Evolutionary conservation across 345 rosid species (phyloP).

Genomic region (Dipteronia sinensis): DNA sequence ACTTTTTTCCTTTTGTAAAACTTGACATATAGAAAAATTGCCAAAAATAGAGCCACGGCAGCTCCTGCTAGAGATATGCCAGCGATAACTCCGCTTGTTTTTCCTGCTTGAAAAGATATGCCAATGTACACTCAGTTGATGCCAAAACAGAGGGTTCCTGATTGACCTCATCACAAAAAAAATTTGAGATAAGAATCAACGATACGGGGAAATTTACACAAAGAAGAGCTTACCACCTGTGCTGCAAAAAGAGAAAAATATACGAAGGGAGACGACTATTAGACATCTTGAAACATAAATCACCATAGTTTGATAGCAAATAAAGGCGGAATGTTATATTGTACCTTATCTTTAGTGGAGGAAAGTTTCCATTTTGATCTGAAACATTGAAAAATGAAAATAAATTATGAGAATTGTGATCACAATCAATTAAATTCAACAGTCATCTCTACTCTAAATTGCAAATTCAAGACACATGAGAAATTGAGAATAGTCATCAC

Average conservation of each 20-base stretch:
- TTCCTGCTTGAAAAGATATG: slow-evolving; percentile 39
- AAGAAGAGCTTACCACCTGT: slow-evolving; percentile 30
- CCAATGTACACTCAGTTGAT: slow-evolving; percentile 14
- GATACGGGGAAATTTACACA: slow-evolving; percentile 5
- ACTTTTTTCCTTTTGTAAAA: slow-evolving; percentile 33
- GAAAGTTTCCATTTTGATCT: slow-evolving; percentile 51
- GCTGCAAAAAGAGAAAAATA: slow-evolving; percentile 42
- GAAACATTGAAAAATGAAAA: slow-evolving; percentile 23
- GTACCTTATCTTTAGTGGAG: slow-evolving; percentile 47
- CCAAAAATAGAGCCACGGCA: slow-evolving; percentile 23
- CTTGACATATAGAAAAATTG: slow-evolving; percentile 21
- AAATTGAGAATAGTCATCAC: no score
- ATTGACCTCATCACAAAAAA: neutral
- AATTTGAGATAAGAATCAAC: slow-evolving; percentile 7
- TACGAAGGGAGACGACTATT: slow-evolving; percentile 7
- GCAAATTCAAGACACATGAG: neutral
- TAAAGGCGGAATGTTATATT: neutral
- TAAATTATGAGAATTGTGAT: neutral
- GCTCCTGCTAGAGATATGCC: slow-evolving; percentile 47
- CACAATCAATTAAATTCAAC: neutral
- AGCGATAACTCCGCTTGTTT: slow-evolving; percentile 30
- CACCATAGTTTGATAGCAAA: slow-evolving; percentile 1
- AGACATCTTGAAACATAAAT: slow-evolving; percentile 20
- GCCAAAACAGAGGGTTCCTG: neutral
- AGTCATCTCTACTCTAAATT: neutral